These are phyloP conservation scores for Cymbopogon flexuosus DNA, from an alignment of 202 grass and related monocot genomes.

Conservation along the genomic window DNA sequence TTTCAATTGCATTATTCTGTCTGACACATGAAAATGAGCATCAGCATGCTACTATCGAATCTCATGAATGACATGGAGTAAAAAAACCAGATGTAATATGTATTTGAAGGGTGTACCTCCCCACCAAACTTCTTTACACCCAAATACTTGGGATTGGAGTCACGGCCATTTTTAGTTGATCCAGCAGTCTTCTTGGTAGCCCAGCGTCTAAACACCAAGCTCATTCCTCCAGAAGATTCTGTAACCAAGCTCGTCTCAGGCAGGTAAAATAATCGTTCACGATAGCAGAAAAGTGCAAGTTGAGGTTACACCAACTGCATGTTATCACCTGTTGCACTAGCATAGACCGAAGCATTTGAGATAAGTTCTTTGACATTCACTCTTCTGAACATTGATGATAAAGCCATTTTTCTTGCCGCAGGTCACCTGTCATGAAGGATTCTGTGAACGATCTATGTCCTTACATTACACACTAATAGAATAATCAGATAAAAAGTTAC, in stretches of 20 bases:
- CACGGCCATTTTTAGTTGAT: conserved; percentile 83
- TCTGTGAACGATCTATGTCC: neutral
- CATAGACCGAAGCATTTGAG: conserved; percentile 56
- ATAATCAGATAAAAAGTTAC: neutral
- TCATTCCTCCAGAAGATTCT: conserved; percentile 61
- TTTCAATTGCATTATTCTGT: neutral
- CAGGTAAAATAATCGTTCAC: neutral
- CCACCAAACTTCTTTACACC: conserved; percentile 96
- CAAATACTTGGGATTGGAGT: conserved; percentile 78
- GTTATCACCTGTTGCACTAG: conserved; percentile 41
- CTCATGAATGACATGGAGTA: neutral
- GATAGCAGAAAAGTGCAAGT: neutral
- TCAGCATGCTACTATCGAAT: neutral
- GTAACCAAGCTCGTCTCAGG: conserved; percentile 22
- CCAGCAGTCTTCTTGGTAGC: conserved; percentile 76
- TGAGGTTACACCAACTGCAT: neutral
- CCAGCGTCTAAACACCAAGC: conserved; percentile 72
- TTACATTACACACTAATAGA: neutral
- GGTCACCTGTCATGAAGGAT: conserved; percentile 11
- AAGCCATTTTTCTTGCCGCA: conserved; percentile 46
- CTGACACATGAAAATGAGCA: neutral
- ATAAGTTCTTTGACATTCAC: conserved; percentile 66
- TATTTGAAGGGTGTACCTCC: conserved; percentile 47
- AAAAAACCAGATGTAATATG: neutral
- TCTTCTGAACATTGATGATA: conserved; percentile 59